Base-by-base conservation (phyloP, 139 green algal genomes). In the Chlamydomonas sphaeroides region DNA sequence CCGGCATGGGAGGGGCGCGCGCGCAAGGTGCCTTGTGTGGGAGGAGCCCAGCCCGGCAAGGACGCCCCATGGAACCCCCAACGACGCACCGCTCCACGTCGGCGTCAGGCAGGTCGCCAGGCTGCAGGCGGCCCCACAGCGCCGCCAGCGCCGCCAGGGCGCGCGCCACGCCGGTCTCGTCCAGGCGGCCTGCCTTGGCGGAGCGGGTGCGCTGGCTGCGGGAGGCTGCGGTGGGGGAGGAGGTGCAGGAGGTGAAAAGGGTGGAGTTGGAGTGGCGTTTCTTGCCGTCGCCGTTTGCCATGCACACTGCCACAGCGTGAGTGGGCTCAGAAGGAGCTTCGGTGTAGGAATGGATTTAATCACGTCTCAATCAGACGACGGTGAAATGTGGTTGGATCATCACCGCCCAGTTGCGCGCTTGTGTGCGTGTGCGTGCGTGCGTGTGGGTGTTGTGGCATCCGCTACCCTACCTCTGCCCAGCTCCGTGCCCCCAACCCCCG, bases 121-220 rank as follows among this genome's bases (percentile, higher is more conserved):
- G 45, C 45, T 69, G 65, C 59, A 92, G 70, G 25, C 81, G 70
- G 1, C 33, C 62, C 94, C 92, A 97, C 45, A 96, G 66, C 33
- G 90, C 89, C 17, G 90, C 86, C 51, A 95, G 83, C 30, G 89
- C 93, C 1, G 67, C 80, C 68, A 97, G 80, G 5, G 91, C 88
- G 42, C 90, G 84, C 1, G 53, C 76, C 30, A 89, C 74, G 25
- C 90, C 76, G 45, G 62, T 15, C 85, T 96, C 93, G 42, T 95
- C 91, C n/a, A 88, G 41, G 0, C 69, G 83, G 2, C 74, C 72
- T 35, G 53, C 70, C 23, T 28, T 48, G 39, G 36, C 42, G 3
- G 56, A 57, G 38, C 18, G 20, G 30, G 74, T 62, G 18, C 74
- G 74, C 41, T 69, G 74, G 57, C 6, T 65, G 14, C 57, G 57